Base-by-base conservation (phyloP, 192 early-diverging fungal species). In the Neocallimastix lanati region DNA sequence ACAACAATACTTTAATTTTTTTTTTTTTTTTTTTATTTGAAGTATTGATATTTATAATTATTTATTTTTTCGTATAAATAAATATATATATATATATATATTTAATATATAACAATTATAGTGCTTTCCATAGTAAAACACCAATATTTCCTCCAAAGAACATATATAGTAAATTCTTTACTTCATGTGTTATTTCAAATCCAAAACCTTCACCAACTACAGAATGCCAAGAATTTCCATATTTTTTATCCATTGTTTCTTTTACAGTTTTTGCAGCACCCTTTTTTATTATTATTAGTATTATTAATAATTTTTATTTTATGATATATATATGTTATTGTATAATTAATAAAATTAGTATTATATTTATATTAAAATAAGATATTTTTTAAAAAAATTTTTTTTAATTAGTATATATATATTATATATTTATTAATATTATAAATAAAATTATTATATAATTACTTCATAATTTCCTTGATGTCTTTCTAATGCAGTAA, bases 181-280 rank as follows among this genome's bases (percentile, higher is more conserved):
- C 83, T 79, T 90, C 89, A 79, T 90, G 86, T 27, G 89, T 90
- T 29, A 90, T 82, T 80, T 90, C 89, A 82, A 88, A 90, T 21
- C 88, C 89, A 79, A 88, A 90, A 13, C 89, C 89, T 84, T 90
- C 89, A 16, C 89, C 89, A n/a, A 90, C 86, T 16, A 90, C 86
- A 6, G 85, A 85, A 50, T 90, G 89, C 89, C 89, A 90, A 13
- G 88, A 87, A 78, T 82, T 88, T 12, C 89, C 89, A 81, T 85
- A 86, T 35, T 87, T 83, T 80, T 89, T 89, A 81, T 90, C 89
- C 88, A 90, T 89, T 29, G 84, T 79, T 78, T 90, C 89, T 79
- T 90, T 90, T 78, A 90, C 86, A 28, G 82, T 85, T 78, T 89
- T 90, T 27, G 87, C 82, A 16, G 89, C 89, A 16, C 85, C 85